Evolutionary conservation across 257 asterid species (phyloP).

Genomic region (Jaltomata sinuosa): DNA sequence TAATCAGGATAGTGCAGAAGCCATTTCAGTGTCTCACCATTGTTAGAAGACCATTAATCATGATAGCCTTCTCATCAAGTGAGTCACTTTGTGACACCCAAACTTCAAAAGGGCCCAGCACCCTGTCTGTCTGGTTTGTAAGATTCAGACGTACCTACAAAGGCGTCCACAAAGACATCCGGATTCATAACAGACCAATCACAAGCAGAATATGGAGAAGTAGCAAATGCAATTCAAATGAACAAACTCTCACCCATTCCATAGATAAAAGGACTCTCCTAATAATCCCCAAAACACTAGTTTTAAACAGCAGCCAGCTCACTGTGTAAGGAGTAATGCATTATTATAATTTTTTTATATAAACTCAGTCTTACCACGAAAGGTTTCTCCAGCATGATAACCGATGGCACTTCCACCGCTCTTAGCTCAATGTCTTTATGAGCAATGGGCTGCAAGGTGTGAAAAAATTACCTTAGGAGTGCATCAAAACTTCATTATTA

Average conservation of each 20-base stretch:
- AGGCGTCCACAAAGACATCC: background rate
- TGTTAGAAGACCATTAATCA: slow-evolving; percentile 90
- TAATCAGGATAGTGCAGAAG: background rate
- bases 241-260: background rate
- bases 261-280: background rate
- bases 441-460: slow-evolving; percentile 55
- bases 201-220: background rate
- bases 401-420: slow-evolving; percentile 66
- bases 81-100: slow-evolving; percentile 67
- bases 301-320: background rate
- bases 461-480: background rate
- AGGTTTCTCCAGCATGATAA: slow-evolving; percentile 69
- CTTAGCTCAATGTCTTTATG: slow-evolving; percentile 76
- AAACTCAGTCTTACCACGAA: slow-evolving; percentile 47
- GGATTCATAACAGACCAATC: background rate
- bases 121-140: slow-evolving; percentile 66
- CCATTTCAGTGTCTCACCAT: slow-evolving; percentile 39
- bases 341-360: background rate
- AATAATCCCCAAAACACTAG: background rate
- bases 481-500: background rate
- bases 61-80: slow-evolving; percentile 66
- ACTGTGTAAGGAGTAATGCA: background rate
- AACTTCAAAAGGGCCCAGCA: slow-evolving; percentile 88
- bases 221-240: background rate
- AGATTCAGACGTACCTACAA: slow-evolving; percentile 61